These are phyloP conservation scores for Leptosphaerulina australis DNA, from an alignment of 2,329 filamentous ascomycete genomes.

Conservation along the genomic window DNA sequence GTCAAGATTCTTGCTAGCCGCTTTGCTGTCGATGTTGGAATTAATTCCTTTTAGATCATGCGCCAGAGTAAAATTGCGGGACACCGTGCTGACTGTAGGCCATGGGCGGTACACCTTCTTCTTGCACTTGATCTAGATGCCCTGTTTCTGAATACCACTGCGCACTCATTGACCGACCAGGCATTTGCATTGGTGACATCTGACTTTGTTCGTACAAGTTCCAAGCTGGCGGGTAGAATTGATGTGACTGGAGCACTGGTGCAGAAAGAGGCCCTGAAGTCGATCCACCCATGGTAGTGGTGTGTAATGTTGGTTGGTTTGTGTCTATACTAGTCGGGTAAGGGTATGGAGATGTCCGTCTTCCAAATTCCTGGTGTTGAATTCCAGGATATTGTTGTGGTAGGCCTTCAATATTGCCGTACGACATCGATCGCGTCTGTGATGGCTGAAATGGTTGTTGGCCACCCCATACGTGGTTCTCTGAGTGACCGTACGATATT, in stretches of 20 bases:
- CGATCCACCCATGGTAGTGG: conserved; percentile 34
- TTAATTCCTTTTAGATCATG: conserved; percentile 8
- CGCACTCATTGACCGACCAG: conserved; percentile 42
- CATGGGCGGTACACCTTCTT: conserved; percentile 42
- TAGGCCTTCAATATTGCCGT: conserved; percentile 48
- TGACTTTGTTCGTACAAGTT: conserved; percentile 38
- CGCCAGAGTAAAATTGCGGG: conserved; percentile 40
- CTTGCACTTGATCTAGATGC: conserved; percentile 44
- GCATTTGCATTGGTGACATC: conserved; percentile 35
- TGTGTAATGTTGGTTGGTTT: conserved; percentile 30
- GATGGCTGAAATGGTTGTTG: conserved; percentile 40
- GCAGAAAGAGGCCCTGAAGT: conserved; percentile 44
- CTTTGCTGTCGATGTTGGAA: too few species aligned
- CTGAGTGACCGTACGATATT: conserved; percentile 44
- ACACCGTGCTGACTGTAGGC: conserved; percentile 36
- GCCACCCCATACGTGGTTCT: conserved; percentile 37
- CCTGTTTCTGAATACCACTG: conserved; percentile 45
- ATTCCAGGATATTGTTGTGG: conserved; percentile 42
- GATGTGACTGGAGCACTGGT: conserved; percentile 41
- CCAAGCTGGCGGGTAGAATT: conserved; percentile 42
- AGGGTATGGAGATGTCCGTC: conserved; percentile 43
- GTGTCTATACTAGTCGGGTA: conserved; percentile 46
- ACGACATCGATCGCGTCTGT: conserved; percentile 49
- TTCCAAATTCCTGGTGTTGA: conserved; percentile 40
- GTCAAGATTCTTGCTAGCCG: too few species aligned